Conservation (phyloP, 1,139 yeast genomes). For the Zygoascus hellenicus region DNA sequence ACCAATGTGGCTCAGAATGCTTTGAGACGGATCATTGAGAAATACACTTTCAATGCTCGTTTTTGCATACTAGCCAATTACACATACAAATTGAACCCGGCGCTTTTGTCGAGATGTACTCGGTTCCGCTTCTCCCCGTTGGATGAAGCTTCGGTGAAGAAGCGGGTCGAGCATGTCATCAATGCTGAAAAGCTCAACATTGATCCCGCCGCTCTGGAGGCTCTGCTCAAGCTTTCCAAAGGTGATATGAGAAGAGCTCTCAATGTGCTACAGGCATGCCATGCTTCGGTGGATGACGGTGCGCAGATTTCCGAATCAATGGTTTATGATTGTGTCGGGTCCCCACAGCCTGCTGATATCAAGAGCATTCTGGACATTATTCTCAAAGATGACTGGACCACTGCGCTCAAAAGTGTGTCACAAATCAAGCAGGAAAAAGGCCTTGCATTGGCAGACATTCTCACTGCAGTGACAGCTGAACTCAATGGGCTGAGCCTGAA, state of each 20-base stretch:
- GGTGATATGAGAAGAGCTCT: constrained; percentile 98
- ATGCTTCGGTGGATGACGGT: constrained; percentile 41
- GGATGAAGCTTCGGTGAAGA: constrained; percentile 56
- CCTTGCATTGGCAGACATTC: constrained; percentile 78
- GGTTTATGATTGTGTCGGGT: constrained; percentile 93
- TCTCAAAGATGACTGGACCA: constrained; percentile 82
- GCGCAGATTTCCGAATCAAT: constrained; percentile 54
- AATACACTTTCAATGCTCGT: constrained; percentile 88
- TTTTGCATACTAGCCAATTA: constrained; percentile 96
- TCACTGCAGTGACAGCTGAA: constrained; percentile 68
- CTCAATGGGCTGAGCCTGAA: constrained; percentile 62
- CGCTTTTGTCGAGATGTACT: constrained; percentile 89
- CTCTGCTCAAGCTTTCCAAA: constrained; percentile 63
- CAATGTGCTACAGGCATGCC: constrained; percentile 91
- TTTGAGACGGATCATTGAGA: constrained; percentile 82
- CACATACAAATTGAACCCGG: constrained; percentile 93
- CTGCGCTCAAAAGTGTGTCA: constrained; percentile 60
- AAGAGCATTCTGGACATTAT: constrained; percentile 70
- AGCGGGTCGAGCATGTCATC: constrained; percentile 62
- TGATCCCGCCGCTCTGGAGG: constrained; percentile 51
- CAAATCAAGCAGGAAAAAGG: constrained; percentile 68
- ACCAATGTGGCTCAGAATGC: constrained; percentile 97
- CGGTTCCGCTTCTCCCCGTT: constrained; percentile 90
- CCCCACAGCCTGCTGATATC: constrained; percentile 85
- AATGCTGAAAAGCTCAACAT: constrained; percentile 59